Evolutionary conservation across 1,139 yeast species (phyloP), one percentile per base, ranked within the genome.

Genomic region (Geotrichum bryndzae): DNA sequence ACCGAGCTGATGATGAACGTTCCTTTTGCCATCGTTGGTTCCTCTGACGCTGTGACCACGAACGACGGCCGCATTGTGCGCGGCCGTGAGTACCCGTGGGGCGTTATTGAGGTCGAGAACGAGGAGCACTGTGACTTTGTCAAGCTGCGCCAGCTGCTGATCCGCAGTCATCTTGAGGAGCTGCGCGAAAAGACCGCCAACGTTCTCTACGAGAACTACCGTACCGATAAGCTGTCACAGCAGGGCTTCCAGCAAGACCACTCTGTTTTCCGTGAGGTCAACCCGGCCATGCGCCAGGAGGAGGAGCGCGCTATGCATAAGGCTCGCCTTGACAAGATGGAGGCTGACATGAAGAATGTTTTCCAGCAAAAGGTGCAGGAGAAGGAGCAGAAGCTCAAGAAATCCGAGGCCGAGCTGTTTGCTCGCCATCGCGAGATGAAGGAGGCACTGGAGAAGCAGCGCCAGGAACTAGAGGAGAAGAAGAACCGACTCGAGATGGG

Each of bases 51-150:
- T 46, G 11, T 98, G 98, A 58, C 82, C 88, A 73, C 73, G 83
- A 94, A 72, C 94, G 94, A 75, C 85, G 95, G 53, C 87, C 96
- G 76, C 99, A 94, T 79, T 52, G 96, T 91, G 56, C 87, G 98
- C 74, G 98, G 97, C 67, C 89, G 99, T 78, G 79, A 83, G 68
- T 95, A 95, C 76, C 99, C 99, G 65, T 95, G 99, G 99, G 99
- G 99, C 67, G 81, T 88, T 29, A 88, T 94, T 72, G 98, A 94
- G 77, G 96, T 95, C 67, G 98, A 92, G 75, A 94, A 94, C 75
- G 96, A 90, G 76, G 85, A 85, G 60, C 98, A 95, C 75, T 89
- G 94, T 74, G 99, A 95, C 77, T 95, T 95, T 75, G 86, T 88
- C 69, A 86, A 86, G 75, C 84, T 95, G 73, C 89, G 97, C 71